These are phyloP conservation scores for Pulveroboletus sp. DNA, from an alignment of 768 basidiomycete genomes.

Conservation along the genomic window DNA sequence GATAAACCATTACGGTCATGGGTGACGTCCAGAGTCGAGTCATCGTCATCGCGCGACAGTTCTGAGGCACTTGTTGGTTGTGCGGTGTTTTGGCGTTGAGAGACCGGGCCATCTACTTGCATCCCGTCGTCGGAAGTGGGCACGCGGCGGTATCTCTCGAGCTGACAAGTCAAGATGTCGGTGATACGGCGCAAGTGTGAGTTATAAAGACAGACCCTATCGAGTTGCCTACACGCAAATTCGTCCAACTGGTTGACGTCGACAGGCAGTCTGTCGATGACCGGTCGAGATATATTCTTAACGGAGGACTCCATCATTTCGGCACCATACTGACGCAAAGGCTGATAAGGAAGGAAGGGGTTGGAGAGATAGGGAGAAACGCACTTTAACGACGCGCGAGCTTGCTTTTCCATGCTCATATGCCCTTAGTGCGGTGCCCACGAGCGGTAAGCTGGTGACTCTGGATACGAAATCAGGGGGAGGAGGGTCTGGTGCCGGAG, in stretches of 20 bases:
- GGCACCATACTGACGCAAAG: conserved; percentile 65
- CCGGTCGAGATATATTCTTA: conserved; percentile 74
- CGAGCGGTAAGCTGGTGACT: conserved; percentile 65
- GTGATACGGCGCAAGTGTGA: background rate
- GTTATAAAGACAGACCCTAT: conserved; percentile 51
- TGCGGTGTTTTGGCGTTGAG: background rate
- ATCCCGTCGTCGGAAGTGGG: conserved; percentile 31
- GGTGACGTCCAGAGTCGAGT: background rate
- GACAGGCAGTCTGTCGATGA: conserved; percentile 74
- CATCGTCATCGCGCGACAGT: background rate
- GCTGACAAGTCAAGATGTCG: conserved; percentile 24
- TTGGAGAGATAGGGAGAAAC: conserved; percentile 6
- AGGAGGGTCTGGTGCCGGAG: conserved; percentile 9
- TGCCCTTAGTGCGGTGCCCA: conserved; percentile 64
- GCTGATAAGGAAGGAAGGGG: conserved; percentile 7
- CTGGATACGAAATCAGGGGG: conserved; percentile 43
- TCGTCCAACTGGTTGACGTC: conserved; percentile 73
- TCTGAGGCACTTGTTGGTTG: background rate
- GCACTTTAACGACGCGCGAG: conserved; percentile 80
- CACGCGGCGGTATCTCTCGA: conserved; percentile 47
- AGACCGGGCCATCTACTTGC: conserved; percentile 18
- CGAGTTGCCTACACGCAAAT: conserved; percentile 84
- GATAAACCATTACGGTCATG: conserved; percentile 5
- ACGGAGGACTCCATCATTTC: conserved; percentile 85
- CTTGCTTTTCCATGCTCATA: conserved; percentile 83